A percentile compares a stretch with the other conserved stretches of the same genome.
Evolutionary conservation across 1,139 yeast species (phyloP).

Genomic region (Sugiyamaella sp.): DNA sequence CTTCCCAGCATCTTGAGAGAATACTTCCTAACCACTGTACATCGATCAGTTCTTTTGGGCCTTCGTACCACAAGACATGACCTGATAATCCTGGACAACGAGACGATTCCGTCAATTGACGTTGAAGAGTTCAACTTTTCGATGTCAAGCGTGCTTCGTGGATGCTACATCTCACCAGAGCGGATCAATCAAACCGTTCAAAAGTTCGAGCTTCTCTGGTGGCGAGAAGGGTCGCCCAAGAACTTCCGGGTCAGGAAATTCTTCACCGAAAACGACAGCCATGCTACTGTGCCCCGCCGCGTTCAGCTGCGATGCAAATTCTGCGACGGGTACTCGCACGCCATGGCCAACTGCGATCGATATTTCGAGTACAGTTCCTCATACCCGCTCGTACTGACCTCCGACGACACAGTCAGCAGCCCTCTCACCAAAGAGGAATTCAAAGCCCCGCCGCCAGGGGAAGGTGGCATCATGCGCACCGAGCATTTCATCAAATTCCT

Average conservation of each 20-base stretch:
- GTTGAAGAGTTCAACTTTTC: neutral
- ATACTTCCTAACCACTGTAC: neutral
- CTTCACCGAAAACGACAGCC: neutral
- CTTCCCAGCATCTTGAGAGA: slow-evolving; percentile 5
- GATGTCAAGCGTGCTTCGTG: neutral
- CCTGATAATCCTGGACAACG: neutral
- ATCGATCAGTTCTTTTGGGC: neutral
- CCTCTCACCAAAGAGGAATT: neutral
- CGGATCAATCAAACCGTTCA: slow-evolving; percentile 5
- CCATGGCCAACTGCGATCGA: no score
- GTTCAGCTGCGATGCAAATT: slow-evolving; percentile 11
- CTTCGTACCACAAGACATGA: neutral
- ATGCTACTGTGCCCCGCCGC: neutral
- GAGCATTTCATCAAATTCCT: neutral
- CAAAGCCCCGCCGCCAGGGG: slow-evolving; percentile 5
- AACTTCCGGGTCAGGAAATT: neutral
- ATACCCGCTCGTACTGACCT: no score
- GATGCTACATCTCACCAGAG: neutral
- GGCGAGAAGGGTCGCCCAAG: slow-evolving; percentile 11
- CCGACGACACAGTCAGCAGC: neutral
- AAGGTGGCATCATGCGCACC: slow-evolving; percentile 13
- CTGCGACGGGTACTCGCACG: slow-evolving; percentile 13
- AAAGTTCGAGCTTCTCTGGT: slow-evolving; percentile 9
- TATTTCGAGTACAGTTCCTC: no score
- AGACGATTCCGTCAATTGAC: neutral